Evolutionary conservation across 495 filamentous ascomycete genomes (phyloP).

Genomic region (Daldinia decipiens): DNA sequence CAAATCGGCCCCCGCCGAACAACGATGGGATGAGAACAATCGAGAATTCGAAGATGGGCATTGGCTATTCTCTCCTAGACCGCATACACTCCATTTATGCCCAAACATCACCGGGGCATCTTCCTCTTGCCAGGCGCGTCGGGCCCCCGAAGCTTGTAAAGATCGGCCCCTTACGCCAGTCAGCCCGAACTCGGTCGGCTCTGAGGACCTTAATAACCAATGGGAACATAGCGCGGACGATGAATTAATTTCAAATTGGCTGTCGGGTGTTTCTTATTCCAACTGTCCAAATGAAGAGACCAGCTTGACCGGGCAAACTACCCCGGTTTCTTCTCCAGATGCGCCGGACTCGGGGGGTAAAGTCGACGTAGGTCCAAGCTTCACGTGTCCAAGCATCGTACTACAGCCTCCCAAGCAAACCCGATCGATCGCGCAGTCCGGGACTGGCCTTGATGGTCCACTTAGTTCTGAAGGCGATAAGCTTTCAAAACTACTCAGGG

Average conservation of each 20-base stretch:
- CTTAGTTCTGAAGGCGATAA: constrained; percentile 42
- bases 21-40: constrained; percentile 43
- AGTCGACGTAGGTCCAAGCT: neutral
- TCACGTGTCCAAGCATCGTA: constrained; percentile 20
- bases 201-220: constrained; percentile 11
- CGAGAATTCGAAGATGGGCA: constrained; percentile 43
- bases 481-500: constrained; percentile 28
- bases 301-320: neutral
- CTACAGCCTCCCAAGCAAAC: constrained; percentile 18
- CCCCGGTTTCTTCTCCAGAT: neutral
- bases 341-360: neutral
- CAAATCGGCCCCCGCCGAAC: constrained; percentile 38
- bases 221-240: constrained; percentile 28
- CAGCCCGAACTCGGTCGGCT: constrained; percentile 35
- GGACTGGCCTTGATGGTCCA: constrained; percentile 44
- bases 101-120: constrained; percentile 19
- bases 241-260: constrained; percentile 34
- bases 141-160: constrained; percentile 29
- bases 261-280: constrained; percentile 28
- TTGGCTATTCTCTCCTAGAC: constrained; percentile 22
- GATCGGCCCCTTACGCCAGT: constrained; percentile 34
- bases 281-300: constrained; percentile 11
- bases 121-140: constrained; percentile 23
- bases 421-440: constrained; percentile 18
- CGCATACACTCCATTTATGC: constrained; percentile 15